Evolutionary conservation across 164 flowering plant genomes (phyloP).

Genomic region (Vitis rotundifolia): DNA sequence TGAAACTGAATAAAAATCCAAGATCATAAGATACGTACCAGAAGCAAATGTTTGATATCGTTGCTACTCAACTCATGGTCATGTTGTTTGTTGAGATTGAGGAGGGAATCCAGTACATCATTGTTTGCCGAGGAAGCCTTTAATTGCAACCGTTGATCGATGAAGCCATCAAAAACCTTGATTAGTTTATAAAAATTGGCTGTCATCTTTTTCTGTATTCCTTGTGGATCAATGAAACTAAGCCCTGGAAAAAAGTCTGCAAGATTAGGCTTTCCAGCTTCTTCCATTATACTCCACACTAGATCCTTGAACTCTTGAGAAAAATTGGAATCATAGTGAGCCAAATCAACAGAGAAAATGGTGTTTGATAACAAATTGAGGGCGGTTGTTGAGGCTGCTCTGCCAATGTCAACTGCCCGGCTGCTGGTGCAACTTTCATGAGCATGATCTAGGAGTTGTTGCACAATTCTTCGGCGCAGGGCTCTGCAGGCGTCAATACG

Average conservation of each 20-base stretch:
- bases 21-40: not conserved
- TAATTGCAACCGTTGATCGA: slow-evolving; percentile 15
- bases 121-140: not conserved
- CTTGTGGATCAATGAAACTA: slow-evolving; percentile 28
- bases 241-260: slow-evolving; percentile 31
- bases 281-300: slow-evolving; percentile 16
- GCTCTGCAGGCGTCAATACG: slow-evolving; percentile 23
- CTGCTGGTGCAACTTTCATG: slow-evolving; percentile 3
- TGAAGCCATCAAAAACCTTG: slow-evolving; percentile 16
- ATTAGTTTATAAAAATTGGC: slow-evolving; percentile 7
- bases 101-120: slow-evolving; percentile 27
- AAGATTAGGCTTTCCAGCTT: slow-evolving; percentile 26
- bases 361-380: slow-evolving; percentile 36
- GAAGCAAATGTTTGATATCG: slow-evolving; percentile 5
- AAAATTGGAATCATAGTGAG: slow-evolving; percentile 6
- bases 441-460: slow-evolving; percentile 23
- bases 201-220: slow-evolving; percentile 10
- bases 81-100: slow-evolving; percentile 16
- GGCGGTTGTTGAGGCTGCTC: slow-evolving; percentile 20
- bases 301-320: slow-evolving; percentile 26
- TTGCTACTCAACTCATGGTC: slow-evolving; percentile 2
- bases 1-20: no score
- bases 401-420: slow-evolving; percentile 21
- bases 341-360: slow-evolving; percentile 32
- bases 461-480: slow-evolving; percentile 21